A percentile compares a stretch with the other conserved stretches of the same genome.
Evolutionary conservation across 768 basidiomycete genomes (phyloP).

Genomic region (Antrodiella citrinella): DNA sequence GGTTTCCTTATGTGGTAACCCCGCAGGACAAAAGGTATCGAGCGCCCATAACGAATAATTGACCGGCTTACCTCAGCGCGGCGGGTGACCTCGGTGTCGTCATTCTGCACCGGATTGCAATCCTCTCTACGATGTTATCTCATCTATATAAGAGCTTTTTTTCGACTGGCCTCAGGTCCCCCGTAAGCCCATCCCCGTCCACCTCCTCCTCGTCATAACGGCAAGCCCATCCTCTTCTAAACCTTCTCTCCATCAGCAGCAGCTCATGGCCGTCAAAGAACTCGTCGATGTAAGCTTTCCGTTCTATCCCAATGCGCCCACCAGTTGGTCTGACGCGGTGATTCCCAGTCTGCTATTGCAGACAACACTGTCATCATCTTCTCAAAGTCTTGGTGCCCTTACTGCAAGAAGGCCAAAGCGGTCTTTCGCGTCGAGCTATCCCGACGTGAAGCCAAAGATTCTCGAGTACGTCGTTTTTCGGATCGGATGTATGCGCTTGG

Average conservation of each 20-base stretch:
- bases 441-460: slow-evolving; percentile 24
- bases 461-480: slow-evolving; percentile 24
- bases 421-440: slow-evolving; percentile 26
- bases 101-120: too few species aligned
- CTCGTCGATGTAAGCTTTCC: slow-evolving; percentile 31
- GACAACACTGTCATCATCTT: slow-evolving; percentile 33
- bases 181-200: slow-evolving; percentile 15
- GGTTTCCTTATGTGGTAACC: too few species aligned
- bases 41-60: too few species aligned
- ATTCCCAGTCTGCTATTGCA: slow-evolving; percentile 23
- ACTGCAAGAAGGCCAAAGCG: slow-evolving; percentile 33
- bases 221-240: slow-evolving; percentile 23
- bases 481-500: not conserved
- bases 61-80: too few species aligned
- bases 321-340: not conserved
- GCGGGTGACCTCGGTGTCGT: too few species aligned
- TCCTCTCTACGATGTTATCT: slow-evolving; percentile 15
- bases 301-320: not conserved
- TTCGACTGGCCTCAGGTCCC: slow-evolving; percentile 4
- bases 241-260: slow-evolving; percentile 25
- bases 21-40: too few species aligned
- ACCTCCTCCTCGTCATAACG: slow-evolving; percentile 11
- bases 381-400: slow-evolving; percentile 33
- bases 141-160: slow-evolving; percentile 18
- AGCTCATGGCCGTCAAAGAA: slow-evolving; percentile 25